Percentiles rank a stretch among this genome's conserved stretches.
phyloP scores from a whole-genome alignment of 805 yeast genomes.

The Cyberlindnera japonica region DNA sequence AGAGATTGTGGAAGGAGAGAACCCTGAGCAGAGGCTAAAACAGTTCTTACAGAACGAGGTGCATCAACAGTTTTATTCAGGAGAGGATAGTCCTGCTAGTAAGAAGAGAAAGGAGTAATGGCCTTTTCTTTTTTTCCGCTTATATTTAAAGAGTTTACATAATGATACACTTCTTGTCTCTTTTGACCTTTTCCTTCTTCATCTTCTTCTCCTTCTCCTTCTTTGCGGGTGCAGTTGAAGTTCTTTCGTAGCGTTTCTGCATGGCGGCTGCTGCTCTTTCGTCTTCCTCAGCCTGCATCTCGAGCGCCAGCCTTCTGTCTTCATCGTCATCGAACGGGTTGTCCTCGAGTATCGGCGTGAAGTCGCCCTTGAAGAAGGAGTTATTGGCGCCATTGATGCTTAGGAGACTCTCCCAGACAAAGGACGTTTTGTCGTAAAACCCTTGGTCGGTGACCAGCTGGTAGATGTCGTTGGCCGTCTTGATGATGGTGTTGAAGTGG shows the following conservation, averaged over 20 bases:
- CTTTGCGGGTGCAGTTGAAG: background rate
- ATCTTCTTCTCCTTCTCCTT: slow-evolving; percentile 12
- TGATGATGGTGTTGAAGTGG: slow-evolving; percentile 73
- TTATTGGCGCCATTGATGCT: slow-evolving; percentile 70
- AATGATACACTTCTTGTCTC: slow-evolving; percentile 24
- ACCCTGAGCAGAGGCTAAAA: slow-evolving; percentile 75
- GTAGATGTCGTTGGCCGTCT: slow-evolving; percentile 47
- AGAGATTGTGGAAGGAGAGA: slow-evolving; percentile 70
- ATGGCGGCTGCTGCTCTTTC: slow-evolving; percentile 43
- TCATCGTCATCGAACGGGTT: slow-evolving; percentile 20
- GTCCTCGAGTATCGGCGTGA: slow-evolving; percentile 38
- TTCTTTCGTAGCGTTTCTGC: slow-evolving; percentile 33
- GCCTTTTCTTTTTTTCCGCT: background rate
- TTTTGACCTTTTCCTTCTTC: slow-evolving; percentile 9
- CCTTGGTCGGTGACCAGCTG: slow-evolving; percentile 74
- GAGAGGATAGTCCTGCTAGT: slow-evolving; percentile 27
- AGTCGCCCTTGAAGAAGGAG: slow-evolving; percentile 62
- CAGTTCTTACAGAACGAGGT: slow-evolving; percentile 65
- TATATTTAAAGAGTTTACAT: too few relatives aligned
- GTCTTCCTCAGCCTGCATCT: slow-evolving; percentile 56
- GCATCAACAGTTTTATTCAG: slow-evolving; percentile 43
- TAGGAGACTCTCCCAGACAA: slow-evolving; percentile 80
- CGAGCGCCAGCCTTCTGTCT: slow-evolving; percentile 35
- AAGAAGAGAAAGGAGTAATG: slow-evolving; percentile 36
- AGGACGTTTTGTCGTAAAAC: slow-evolving; percentile 40